These are phyloP conservation scores for Polytrichum formosum DNA, from an alignment of 225 moss, liverwort and hornwort genomes.

Conservation along the genomic window DNA sequence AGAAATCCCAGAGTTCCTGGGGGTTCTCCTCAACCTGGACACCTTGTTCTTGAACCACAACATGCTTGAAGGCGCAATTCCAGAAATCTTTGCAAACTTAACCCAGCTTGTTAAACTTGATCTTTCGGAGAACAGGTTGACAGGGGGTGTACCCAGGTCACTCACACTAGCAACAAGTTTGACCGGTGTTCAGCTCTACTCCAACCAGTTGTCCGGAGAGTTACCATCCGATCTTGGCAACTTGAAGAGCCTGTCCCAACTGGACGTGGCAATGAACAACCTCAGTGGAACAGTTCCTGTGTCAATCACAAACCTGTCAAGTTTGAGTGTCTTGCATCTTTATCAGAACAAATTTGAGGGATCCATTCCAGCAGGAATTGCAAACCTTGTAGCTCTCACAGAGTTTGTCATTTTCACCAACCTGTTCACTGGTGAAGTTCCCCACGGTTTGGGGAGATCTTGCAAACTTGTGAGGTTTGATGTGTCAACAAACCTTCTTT, in stretches of 20 bases:
- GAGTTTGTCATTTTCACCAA: conserved; percentile 65
- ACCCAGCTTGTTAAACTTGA: conserved; percentile 47
- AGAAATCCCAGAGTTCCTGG: conserved; percentile 47
- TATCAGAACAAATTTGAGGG: conserved; percentile 54
- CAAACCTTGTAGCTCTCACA: conserved; percentile 37
- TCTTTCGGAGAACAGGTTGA: conserved; percentile 51
- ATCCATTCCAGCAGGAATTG: conserved; percentile 55
- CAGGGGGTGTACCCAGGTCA: conserved; percentile 55
- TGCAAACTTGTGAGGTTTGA: conserved; percentile 53
- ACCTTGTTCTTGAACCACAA: conserved; percentile 42
- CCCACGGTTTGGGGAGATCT: conserved; percentile 46
- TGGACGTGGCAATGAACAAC: conserved; percentile 72
- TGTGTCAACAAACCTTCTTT: conserved; percentile 62
- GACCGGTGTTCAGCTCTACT: conserved; percentile 35
- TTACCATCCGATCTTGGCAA: conserved; percentile 59
- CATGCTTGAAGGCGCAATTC: conserved; percentile 48
- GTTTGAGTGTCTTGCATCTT: conserved; percentile 52
- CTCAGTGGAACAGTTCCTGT: conserved; percentile 58
- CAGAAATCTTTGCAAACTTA: conserved; percentile 60
- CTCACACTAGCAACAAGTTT: conserved; percentile 49
- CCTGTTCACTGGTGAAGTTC: conserved; percentile 49
- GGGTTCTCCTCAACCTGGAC: conserved; percentile 41
- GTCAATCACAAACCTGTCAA: conserved; percentile 35
- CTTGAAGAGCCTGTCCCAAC: conserved; percentile 31
- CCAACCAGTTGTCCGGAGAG: conserved; percentile 54